Base-by-base conservation (phyloP, 306 rosid species). In the Corylus avellana region DNA sequence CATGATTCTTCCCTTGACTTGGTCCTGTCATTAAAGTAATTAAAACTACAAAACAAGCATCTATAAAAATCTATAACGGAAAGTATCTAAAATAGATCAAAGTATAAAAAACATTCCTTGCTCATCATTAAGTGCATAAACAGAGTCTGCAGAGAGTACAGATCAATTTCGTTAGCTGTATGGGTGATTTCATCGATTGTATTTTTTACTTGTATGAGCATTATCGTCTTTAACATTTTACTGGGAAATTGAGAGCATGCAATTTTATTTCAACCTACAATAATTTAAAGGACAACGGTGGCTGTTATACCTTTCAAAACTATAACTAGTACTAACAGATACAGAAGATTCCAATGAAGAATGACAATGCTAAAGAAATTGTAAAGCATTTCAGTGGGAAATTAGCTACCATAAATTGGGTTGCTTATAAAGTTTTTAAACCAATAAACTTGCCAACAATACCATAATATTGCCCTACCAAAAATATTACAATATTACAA, bases 1-100 rank as follows among this genome's bases (percentile, higher is more conserved):
- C 98, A 95, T 95, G 80, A 77, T 37, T 84, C 81, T 78, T 64
- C 68, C 73, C 53, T 83, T 75, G 59, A 77, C 49, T 64, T 71
- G 61, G 79, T 71, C 85, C 90, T 89, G 77, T n/a, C 58, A 69
- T 63, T 27, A 74, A 51, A 69, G 14, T 35, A 73, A 64, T 49
- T 25, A 64, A 58, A n/a, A 12, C 35, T 77, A 42, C 46, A 56
- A 59, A 32, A 61, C 32, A 54, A 46, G 27, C 29, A n/a, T 56
- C 29, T 56, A n/a, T n/a, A 46, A 48, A 70, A 70, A 17, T 44
- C 50, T 42, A 11, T 25, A 29, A 58, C 17, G 12, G 32, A 20
- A 22, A 58, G 11, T 12, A 63, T 13, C 20, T 14, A 29, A 63
- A 32, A 14, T 12, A 32, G 35, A 29, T 63, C 16, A 32, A 32